A percentile compares a stretch with the other conserved stretches of the same genome.
phyloP scores from a whole-genome alignment of 495 filamentous ascomycete species.

The Friedmanniomyces endolithicus region DNA sequence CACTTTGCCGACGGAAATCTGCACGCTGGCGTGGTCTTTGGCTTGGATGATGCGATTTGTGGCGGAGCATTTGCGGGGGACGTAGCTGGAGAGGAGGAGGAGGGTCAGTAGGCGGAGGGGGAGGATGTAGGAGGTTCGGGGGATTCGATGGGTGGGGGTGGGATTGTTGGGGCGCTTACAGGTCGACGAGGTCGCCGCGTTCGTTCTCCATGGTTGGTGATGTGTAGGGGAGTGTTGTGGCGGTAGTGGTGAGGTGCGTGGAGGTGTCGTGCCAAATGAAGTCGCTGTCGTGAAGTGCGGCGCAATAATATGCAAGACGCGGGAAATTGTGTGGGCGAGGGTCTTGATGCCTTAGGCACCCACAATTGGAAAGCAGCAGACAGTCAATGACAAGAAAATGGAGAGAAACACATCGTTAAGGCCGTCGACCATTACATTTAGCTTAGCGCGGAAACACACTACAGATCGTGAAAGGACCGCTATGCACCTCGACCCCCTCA shows the following conservation, averaged over 20 bases:
- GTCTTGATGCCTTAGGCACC: not conserved
- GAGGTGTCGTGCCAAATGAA: not conserved
- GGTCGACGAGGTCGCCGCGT: conserved; percentile 97
- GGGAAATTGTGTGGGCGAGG: not conserved
- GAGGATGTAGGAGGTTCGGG: conserved; percentile 9
- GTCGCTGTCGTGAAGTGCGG: not conserved
- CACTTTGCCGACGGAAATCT: conserved; percentile 36
- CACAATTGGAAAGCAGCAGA: not conserved
- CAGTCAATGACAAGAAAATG: not conserved
- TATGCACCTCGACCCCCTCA: not conserved
- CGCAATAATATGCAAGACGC: not conserved
- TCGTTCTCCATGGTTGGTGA: conserved; percentile 72
- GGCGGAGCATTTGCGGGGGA: conserved; percentile 68
- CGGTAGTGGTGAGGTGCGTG: not conserved
- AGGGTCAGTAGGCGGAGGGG: conserved; percentile 15
- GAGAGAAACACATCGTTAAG: too few relatives aligned
- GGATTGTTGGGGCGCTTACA: conserved; percentile 45
- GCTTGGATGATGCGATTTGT: conserved; percentile 83
- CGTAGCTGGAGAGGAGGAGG: conserved; percentile 52
- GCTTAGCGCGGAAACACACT: too few relatives aligned
- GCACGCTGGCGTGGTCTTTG: conserved; percentile 52
- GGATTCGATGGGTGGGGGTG: not conserved
- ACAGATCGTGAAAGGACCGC: not conserved
- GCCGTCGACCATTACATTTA: too few relatives aligned
- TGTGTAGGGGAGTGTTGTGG: not conserved